Base-by-base conservation (phyloP, 2,329 filamentous ascomycete genomes). In the Cyclaneusma minus region DNA sequence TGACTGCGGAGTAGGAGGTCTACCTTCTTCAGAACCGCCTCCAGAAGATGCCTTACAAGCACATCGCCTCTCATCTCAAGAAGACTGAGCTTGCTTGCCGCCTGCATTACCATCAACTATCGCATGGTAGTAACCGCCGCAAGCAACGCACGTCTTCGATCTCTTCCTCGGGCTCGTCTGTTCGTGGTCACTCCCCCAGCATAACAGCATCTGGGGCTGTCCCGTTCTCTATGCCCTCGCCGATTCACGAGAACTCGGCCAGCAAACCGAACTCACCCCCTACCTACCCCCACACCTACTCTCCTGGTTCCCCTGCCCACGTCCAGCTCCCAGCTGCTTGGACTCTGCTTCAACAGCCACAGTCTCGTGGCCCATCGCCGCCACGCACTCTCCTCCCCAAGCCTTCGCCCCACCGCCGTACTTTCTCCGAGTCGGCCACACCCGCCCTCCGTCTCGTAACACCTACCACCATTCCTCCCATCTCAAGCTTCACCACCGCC, bases 31-130 rank as follows among this genome's bases (percentile, higher is more conserved):
- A 84, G 52, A 85, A 78, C 33, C 77, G 81, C 31, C 68, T 81
- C 43, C 78, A 85, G 44, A 87, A 87, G 56, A 83, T 87, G 72
- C 81, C 81, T 1, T 89, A 89, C 55, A 89, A 87, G 62, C 79
- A 87, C 49, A 89, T 89, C 47, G 81, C 81, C 31, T 69, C 75
- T 32, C 76, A 85, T 42, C 58, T 89, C 39, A 82, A 84, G 55
- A 91, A 89, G 61, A 89, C 81, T 1, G 81, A 89, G 56, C 62
- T 89, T 32, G 81, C 81, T 24, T 91, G 81, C 55, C 80, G 82
- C 35, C 66, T 91, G 35, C 82, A 89, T 53, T 87, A 82, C 48
- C 81, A 91, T 45, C 81, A 89, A 46, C 65, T 89, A 35, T 83
- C 76, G 36, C 80, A 84, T 48, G 79, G 79, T 31, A 81, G 68